These are phyloP conservation scores for Coemansia sp. DNA, from an alignment of 192 early-diverging fungal species.

Conservation along the genomic window DNA sequence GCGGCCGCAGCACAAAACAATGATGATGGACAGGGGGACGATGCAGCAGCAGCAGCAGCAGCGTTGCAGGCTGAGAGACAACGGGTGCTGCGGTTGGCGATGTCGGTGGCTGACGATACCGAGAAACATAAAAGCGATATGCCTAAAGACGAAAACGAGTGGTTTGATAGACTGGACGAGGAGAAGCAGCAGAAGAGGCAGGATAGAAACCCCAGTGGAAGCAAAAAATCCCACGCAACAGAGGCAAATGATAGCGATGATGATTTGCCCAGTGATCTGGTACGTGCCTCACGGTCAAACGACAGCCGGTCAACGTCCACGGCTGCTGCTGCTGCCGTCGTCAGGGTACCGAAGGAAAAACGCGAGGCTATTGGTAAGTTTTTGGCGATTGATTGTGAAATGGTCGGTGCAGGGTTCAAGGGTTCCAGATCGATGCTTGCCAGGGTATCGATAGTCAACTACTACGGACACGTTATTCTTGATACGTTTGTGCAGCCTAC, in stretches of 20 bases:
- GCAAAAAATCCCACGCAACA: not conserved
- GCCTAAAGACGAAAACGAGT: constrained; percentile 32
- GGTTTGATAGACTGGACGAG: constrained; percentile 38
- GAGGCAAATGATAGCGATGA: constrained; percentile 31
- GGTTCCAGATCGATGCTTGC: constrained; percentile 86
- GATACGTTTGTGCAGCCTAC: constrained; percentile 84
- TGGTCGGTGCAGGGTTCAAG: constrained; percentile 92
- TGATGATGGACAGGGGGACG: not conserved
- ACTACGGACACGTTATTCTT: constrained; percentile 79
- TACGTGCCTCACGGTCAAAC: constrained; percentile 10
- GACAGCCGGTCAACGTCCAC: not conserved
- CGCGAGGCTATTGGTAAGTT: constrained; percentile 71
- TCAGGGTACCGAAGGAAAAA: constrained; percentile 21
- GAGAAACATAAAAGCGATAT: constrained; percentile 17
- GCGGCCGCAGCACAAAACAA: not conserved
- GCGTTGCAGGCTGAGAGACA: constrained; percentile 18
- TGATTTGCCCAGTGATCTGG: constrained; percentile 25
- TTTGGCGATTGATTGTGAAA: constrained; percentile 98
- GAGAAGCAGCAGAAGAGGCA: constrained; percentile 6
- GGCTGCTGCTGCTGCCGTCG: not conserved
- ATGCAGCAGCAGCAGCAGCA: not conserved
- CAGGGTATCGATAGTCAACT: constrained; percentile 92
- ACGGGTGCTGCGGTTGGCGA: constrained; percentile 34
- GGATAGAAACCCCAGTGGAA: constrained; percentile 21
- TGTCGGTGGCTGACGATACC: constrained; percentile 25